A percentile compares a stretch with the other conserved stretches of the same genome.
These are phyloP conservation scores for Ganoderma lucidum DNA, from an alignment of 1,284 basidiomycete genomes.

Conservation along the genomic window DNA sequence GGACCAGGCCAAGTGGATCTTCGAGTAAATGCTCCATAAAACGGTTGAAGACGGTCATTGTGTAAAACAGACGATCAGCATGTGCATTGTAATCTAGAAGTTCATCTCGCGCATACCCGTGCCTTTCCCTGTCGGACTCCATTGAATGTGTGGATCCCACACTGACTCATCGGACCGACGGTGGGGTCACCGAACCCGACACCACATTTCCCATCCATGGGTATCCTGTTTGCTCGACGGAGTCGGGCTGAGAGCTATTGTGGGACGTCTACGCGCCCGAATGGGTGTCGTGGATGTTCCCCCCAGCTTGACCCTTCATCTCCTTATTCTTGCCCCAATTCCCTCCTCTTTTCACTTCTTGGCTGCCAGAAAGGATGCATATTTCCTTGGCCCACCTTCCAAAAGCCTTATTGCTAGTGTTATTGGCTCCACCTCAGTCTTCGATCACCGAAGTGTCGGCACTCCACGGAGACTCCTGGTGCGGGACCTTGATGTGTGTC, in stretches of 20 bases:
- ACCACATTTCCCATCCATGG: slow-evolving; percentile 21
- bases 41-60: slow-evolving; percentile 24
- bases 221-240: background rate
- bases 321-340: slow-evolving; percentile 13
- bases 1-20: slow-evolving; percentile 79
- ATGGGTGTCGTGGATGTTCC: slow-evolving; percentile 11
- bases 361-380: slow-evolving; percentile 22
- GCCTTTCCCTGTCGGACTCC: slow-evolving; percentile 2
- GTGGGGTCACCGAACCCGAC: slow-evolving; percentile 9
- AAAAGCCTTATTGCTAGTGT: slow-evolving; percentile 20
- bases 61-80: slow-evolving; percentile 31
- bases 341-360: slow-evolving; percentile 20
- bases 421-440: slow-evolving; percentile 15
- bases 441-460: slow-evolving; percentile 32
- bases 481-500: slow-evolving; percentile 53
- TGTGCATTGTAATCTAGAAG: slow-evolving; percentile 29
- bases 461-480: slow-evolving; percentile 51
- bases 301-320: slow-evolving; percentile 9
- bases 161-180: slow-evolving; percentile 9
- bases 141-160: slow-evolving; percentile 19
- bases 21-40: slow-evolving; percentile 66
- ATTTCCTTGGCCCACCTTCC: slow-evolving; percentile 24
- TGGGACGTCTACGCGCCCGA: slow-evolving; percentile 8
- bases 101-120: slow-evolving; percentile 23
- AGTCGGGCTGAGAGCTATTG: slow-evolving; percentile 22